phyloP scores from a whole-genome alignment of 305 asterid species.

The Fraxinus albicans region DNA sequence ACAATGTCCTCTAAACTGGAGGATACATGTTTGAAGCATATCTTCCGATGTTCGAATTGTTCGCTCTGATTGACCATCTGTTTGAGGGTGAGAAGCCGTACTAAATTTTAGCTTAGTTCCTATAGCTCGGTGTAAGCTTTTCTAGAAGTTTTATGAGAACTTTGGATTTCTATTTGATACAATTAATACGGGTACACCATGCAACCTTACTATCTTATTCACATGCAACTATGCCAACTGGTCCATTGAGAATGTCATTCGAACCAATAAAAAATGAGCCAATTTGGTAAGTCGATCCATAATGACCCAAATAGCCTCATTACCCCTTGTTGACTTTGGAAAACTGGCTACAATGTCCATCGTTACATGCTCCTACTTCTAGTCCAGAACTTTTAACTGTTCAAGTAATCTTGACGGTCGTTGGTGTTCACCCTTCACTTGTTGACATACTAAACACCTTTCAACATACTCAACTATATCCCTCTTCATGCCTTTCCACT shows the following conservation, averaged over 20 bases:
- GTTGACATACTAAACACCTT: not conserved
- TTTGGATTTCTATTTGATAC: not conserved
- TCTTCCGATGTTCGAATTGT: no score
- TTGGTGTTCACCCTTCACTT: not conserved
- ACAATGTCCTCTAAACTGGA: not conserved
- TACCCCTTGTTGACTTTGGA: not conserved
- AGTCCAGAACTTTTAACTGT: not conserved
- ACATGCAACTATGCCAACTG: not conserved
- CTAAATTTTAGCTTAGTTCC: not conserved
- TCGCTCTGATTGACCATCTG: not conserved
- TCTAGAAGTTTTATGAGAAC: not conserved
- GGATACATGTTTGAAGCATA: no score
- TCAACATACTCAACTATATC: not conserved
- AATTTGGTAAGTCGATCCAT: not conserved
- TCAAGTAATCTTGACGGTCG: not conserved
- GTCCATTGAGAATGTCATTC: not conserved
- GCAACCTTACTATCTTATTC: no score
- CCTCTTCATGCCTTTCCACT: not conserved
- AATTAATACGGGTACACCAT: not conserved
- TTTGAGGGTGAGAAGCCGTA: not conserved
- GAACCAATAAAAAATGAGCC: not conserved
- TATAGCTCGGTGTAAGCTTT: not conserved
- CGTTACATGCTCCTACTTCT: not conserved
- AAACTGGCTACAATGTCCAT: not conserved
- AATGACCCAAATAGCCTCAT: not conserved